phyloP scores from a whole-genome alignment of 2,329 filamentous ascomycete genomes.

The Fusarium metavorans region DNA sequence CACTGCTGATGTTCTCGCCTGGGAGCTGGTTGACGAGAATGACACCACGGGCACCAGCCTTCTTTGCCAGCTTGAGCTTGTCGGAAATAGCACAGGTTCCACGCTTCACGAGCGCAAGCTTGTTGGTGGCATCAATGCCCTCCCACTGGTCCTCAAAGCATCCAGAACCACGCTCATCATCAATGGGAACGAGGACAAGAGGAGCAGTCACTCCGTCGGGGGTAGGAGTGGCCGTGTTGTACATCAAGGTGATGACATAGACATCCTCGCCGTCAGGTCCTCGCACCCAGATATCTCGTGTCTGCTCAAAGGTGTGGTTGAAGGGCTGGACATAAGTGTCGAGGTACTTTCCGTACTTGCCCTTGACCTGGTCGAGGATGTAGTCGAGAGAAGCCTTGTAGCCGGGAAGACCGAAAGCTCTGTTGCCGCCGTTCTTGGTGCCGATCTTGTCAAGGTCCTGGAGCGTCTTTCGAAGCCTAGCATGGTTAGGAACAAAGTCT shows the following conservation, averaged over 20 bases:
- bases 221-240: slow-evolving; percentile 59
- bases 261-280: slow-evolving; percentile 60
- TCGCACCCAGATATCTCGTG: slow-evolving; percentile 55
- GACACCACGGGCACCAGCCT: slow-evolving; percentile 57
- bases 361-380: slow-evolving; percentile 60
- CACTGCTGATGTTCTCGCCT: slow-evolving; percentile 57
- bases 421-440: slow-evolving; percentile 66
- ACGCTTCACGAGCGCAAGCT: slow-evolving; percentile 60
- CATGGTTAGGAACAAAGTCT: slow-evolving; percentile 6
- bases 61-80: slow-evolving; percentile 59
- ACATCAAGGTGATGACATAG: slow-evolving; percentile 57
- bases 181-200: slow-evolving; percentile 53
- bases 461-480: slow-evolving; percentile 66
- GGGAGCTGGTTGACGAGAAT: slow-evolving; percentile 73
- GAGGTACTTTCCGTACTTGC: slow-evolving; percentile 55
- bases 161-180: slow-evolving; percentile 53
- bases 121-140: slow-evolving; percentile 57
- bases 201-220: slow-evolving; percentile 52
- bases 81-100: slow-evolving; percentile 57
- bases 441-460: slow-evolving; percentile 66
- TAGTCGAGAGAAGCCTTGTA: slow-evolving; percentile 70
- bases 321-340: slow-evolving; percentile 61
- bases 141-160: slow-evolving; percentile 60
- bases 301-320: slow-evolving; percentile 59
- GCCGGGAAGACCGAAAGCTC: slow-evolving; percentile 70